Conservation (phyloP, 2,329 filamentous ascomycete genomes). For the Apiospora sp. region DNA sequence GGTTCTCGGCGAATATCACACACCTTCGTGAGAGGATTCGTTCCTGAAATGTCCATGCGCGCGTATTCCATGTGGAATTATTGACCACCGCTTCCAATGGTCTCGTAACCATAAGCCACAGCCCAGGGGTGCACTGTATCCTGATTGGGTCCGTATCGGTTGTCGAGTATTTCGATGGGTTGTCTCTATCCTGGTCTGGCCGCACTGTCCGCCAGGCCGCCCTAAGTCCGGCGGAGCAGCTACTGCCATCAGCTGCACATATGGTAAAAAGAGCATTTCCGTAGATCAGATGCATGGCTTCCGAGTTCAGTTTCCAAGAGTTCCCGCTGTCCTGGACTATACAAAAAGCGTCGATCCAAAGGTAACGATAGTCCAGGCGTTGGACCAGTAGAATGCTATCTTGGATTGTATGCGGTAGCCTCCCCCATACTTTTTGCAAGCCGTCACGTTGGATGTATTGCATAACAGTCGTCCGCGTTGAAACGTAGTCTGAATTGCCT, state of each 20-base stretch:
- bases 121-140: too few species aligned
- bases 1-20: slow-evolving; percentile 44
- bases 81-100: slow-evolving; percentile 18
- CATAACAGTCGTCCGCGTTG: neutral
- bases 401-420: neutral
- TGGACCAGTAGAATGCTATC: neutral
- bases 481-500: neutral
- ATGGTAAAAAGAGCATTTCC: slow-evolving; percentile 27
- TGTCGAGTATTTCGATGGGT: too few species aligned
- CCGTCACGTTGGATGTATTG: neutral
- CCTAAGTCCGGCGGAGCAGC: too few species aligned
- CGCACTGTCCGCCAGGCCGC: too few species aligned
- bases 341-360: slow-evolving; percentile 35
- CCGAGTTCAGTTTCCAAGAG: slow-evolving; percentile 30
- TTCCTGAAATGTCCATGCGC: slow-evolving; percentile 51
- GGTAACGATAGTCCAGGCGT: slow-evolving; percentile 11
- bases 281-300: slow-evolving; percentile 32
- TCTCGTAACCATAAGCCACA: neutral
- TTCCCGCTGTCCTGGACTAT: slow-evolving; percentile 32
- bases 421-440: neutral
- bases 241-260: slow-evolving; percentile 28
- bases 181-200: too few species aligned
- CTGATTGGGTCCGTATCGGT: too few species aligned
- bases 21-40: slow-evolving; percentile 45
- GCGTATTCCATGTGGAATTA: slow-evolving; percentile 43